Evolutionary conservation across 75 land plant genomes (phyloP).

Genomic region (Sequoiadendron giganteum): DNA sequence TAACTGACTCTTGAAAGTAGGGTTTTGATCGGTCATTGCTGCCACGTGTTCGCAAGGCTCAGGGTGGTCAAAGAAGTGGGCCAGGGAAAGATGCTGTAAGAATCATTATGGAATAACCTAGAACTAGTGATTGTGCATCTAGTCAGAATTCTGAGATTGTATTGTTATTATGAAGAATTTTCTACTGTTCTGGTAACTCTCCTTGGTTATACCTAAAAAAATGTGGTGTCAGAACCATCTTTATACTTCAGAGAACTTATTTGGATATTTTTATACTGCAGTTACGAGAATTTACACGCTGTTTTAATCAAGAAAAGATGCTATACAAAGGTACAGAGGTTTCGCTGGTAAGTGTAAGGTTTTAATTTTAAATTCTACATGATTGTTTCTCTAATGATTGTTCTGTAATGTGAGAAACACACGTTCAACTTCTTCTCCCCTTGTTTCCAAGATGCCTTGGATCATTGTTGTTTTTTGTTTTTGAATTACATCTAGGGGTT

Average conservation of each 20-base stretch:
- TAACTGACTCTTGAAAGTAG: slow-evolving; percentile 10
- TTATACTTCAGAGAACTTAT: neutral
- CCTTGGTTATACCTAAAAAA: neutral
- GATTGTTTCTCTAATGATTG: neutral
- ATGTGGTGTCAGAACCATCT: neutral
- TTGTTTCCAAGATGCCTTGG: neutral
- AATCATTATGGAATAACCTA: neutral
- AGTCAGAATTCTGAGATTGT: neutral
- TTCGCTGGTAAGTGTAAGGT: slow-evolving; percentile 18
- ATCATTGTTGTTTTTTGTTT: neutral
- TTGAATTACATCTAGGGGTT: neutral
- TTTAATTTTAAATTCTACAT: neutral
- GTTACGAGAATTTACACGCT: slow-evolving; percentile 32
- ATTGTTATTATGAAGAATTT: neutral
- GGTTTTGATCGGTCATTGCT: slow-evolving; percentile 39
- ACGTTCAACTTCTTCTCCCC: neutral
- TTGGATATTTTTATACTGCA: slow-evolving; percentile 15
- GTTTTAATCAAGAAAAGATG: slow-evolving; percentile 30
- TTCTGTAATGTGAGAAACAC: neutral
- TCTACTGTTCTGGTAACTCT: neutral
- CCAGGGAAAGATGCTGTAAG: slow-evolving; percentile 45
- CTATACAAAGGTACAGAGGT: slow-evolving; percentile 30
- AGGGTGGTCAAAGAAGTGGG: slow-evolving; percentile 35
- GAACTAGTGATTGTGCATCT: neutral
- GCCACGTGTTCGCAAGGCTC: slow-evolving; percentile 36